Percentiles rank a stretch among this genome's conserved stretches.
Conservation (phyloP, 257 asterid species). For the Nyctanthes arbortristis region DNA sequence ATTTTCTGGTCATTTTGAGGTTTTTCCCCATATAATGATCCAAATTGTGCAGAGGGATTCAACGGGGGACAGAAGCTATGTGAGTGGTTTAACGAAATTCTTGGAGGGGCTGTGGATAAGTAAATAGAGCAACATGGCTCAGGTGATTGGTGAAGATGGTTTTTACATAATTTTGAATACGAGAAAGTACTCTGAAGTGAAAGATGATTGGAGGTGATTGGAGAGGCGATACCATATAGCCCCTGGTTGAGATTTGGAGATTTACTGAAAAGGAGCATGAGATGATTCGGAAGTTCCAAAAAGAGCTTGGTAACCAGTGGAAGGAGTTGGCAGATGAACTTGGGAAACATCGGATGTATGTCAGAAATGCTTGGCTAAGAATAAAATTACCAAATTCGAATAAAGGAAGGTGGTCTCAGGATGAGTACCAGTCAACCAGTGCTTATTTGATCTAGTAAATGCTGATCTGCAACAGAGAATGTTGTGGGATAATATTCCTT, state of each 20-base stretch:
- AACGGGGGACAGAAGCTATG: constrained; percentile 32
- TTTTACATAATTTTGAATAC: constrained; percentile 39
- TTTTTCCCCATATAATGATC: constrained; percentile 17
- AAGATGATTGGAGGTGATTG: constrained; percentile 58
- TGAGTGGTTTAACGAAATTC: constrained; percentile 44
- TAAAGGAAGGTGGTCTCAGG: constrained; percentile 48
- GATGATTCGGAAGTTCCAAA: constrained; percentile 24
- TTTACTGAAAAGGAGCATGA: constrained; percentile 56
- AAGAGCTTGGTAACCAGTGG: constrained; percentile 46
- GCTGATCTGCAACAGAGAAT: constrained; percentile 39
- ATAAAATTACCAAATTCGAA: constrained; percentile 29
- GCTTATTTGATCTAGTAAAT: constrained; percentile 48
- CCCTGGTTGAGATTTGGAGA: constrained; percentile 36
- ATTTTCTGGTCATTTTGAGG: constrained; percentile 32
- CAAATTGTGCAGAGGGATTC: constrained; percentile 1
- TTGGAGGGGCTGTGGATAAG: constrained; percentile 38
- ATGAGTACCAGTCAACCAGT: constrained; percentile 51
- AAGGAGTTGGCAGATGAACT: constrained; percentile 45
- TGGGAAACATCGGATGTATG: constrained; percentile 44
- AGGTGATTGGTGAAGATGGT: constrained; percentile 57
- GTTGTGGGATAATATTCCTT: constrained; percentile 46
- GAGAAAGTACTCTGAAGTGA: constrained; percentile 28
- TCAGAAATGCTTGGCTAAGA: constrained; percentile 47
- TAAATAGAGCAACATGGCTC: constrained; percentile 34
- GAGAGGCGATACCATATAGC: constrained; percentile 43